Conservation (phyloP, 305 asterid genomes). For the Solanum hybrid region DNA sequence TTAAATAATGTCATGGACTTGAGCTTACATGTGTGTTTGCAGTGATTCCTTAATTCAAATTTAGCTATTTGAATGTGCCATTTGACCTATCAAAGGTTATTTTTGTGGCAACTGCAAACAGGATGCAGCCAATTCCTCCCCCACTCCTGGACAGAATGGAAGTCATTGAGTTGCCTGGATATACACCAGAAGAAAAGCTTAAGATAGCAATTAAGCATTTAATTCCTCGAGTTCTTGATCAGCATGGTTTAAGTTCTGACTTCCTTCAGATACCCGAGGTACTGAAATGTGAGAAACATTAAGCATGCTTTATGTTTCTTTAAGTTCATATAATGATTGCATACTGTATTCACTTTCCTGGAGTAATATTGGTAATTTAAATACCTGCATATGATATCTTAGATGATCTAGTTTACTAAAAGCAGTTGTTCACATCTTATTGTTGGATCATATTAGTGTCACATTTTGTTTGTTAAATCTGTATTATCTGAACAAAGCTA, state of each 20-base stretch:
- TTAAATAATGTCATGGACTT: neutral
- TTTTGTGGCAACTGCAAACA: conserved; percentile 97
- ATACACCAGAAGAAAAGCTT: conserved; percentile 97
- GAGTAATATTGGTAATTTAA: neutral
- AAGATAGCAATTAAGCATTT: conserved; percentile 83
- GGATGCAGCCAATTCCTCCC: conserved; percentile 92
- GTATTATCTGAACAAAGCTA: neutral
- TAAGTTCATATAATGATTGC: neutral
- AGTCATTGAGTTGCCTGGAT: conserved; percentile 97
- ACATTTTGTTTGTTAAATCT: neutral
- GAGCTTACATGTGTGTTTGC: neutral
- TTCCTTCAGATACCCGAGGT: conserved; percentile 99
- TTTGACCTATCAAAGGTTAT: conserved; percentile 96
- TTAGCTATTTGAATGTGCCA: conserved; percentile 92
- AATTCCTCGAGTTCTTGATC: conserved; percentile 95
- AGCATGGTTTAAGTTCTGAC: conserved; percentile 86
- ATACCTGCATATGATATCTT: neutral
- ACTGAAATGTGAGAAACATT: conserved; percentile 15
- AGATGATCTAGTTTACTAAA: neutral
- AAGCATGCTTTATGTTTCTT: neutral
- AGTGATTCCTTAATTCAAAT: conserved; percentile 51
- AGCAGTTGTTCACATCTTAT: neutral
- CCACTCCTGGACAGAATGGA: conserved; percentile 97
- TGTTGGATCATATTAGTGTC: neutral
- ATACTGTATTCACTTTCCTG: conserved; percentile 1